A percentile compares a stretch with the other conserved stretches of the same genome.
Evolutionary conservation across 1,139 yeast species (phyloP).

Genomic region (Sporopachydermia cereana): DNA sequence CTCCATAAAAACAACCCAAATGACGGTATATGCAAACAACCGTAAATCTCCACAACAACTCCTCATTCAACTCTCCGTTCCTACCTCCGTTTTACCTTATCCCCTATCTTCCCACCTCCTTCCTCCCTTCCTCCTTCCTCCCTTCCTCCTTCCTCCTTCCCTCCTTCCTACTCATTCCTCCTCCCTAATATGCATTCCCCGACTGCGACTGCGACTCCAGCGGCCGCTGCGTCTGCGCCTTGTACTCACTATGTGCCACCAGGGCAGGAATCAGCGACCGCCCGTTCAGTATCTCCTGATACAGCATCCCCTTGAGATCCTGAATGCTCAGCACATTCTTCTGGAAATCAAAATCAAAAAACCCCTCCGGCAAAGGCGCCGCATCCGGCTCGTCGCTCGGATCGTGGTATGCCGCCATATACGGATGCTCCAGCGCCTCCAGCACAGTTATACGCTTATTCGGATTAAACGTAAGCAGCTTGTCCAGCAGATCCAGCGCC

Average conservation of each 20-base stretch:
- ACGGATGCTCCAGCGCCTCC: conserved; percentile 58
- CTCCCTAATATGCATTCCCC: too few species aligned
- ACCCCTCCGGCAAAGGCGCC: conserved; percentile 36
- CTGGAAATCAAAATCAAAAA: conserved; percentile 38
- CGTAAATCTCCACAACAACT: too few species aligned
- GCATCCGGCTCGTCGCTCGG: conserved; percentile 63
- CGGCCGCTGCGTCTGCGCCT: neutral
- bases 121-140: too few species aligned
- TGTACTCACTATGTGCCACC: neutral
- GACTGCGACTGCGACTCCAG: too few species aligned
- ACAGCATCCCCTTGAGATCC: conserved; percentile 37
- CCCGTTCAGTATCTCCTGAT: conserved; percentile 26
- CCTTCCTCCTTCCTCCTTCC: too few species aligned
- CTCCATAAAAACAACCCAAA: too few species aligned
- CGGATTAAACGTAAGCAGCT: conserved; percentile 53
- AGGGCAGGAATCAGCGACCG: neutral
- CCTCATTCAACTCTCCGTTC: too few species aligned
- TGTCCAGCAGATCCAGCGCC: conserved; percentile 42
- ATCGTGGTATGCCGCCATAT: conserved; percentile 53
- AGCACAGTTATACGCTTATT: conserved; percentile 49
- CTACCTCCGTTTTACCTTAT: too few species aligned
- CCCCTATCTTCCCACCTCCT: too few species aligned
- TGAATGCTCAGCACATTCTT: conserved; percentile 34
- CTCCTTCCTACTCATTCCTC: too few species aligned
- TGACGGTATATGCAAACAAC: too few species aligned